phyloP scores from a whole-genome alignment of 2,329 filamentous ascomycete genomes.

The Aphanoascus verrucosus region DNA sequence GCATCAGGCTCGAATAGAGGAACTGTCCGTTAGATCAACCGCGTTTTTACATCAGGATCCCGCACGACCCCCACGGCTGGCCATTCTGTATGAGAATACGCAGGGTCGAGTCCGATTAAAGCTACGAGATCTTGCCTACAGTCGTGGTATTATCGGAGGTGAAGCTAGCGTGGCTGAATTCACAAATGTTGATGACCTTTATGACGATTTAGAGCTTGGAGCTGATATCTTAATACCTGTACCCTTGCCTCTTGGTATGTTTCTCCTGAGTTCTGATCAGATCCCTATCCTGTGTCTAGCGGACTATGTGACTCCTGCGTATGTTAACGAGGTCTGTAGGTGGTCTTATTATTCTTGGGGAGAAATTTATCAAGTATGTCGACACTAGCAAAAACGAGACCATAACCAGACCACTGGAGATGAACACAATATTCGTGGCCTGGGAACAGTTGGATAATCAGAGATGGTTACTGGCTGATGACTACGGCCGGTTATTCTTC shows the following conservation, averaged over 20 bases:
- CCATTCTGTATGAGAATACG: slow-evolving; percentile 55
- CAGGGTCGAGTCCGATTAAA: slow-evolving; percentile 46
- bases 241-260: slow-evolving; percentile 43
- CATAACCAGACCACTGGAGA: slow-evolving; percentile 54
- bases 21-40: slow-evolving; percentile 56
- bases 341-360: slow-evolving; percentile 63
- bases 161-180: slow-evolving; percentile 43
- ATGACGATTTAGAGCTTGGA: slow-evolving; percentile 47
- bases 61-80: slow-evolving; percentile 47
- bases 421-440: slow-evolving; percentile 77
- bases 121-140: slow-evolving; percentile 46
- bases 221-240: slow-evolving; percentile 53
- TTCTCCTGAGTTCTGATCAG: not conserved
- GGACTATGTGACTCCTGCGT: slow-evolving; percentile 31
- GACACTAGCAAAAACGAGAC: slow-evolving; percentile 62
- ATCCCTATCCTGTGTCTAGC: not conserved
- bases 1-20: slow-evolving; percentile 51
- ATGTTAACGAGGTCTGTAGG: slow-evolving; percentile 45
- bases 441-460: slow-evolving; percentile 78
- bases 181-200: slow-evolving; percentile 41
- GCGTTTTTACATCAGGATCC: slow-evolving; percentile 51
- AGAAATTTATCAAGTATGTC: slow-evolving; percentile 74
- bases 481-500: slow-evolving; percentile 78
- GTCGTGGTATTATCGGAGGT: slow-evolving; percentile 34
- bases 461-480: slow-evolving; percentile 79